Conservation (phyloP, 768 basidiomycete species). For the Pisolithus sp. region DNA sequence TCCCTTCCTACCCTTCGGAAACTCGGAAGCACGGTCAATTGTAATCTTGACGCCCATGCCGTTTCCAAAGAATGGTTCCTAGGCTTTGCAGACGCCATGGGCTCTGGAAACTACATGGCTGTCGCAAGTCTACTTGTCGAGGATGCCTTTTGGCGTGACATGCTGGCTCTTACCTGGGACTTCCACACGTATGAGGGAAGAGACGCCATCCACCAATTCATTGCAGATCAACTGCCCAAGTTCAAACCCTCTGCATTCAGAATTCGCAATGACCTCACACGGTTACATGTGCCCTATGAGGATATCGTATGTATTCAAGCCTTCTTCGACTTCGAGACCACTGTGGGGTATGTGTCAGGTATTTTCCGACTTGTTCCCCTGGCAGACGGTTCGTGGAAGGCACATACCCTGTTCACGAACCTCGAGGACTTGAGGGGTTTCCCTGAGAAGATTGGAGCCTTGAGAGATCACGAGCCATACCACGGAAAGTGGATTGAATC, state of each 20-base stretch:
- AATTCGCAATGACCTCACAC: slow-evolving; percentile 19
- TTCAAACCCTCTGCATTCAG: slow-evolving; percentile 6
- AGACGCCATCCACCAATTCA: slow-evolving; percentile 32
- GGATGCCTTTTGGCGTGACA: slow-evolving; percentile 45
- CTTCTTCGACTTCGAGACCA: slow-evolving; percentile 49
- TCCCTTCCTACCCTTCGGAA: slow-evolving; percentile 23
- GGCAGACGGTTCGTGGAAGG: slow-evolving; percentile 46
- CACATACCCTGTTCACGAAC: slow-evolving; percentile 52
- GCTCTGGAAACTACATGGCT: slow-evolving; percentile 8
- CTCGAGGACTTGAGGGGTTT: slow-evolving; percentile 52
- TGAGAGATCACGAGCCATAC: slow-evolving; percentile 37
- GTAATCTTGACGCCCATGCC: slow-evolving; percentile 11
- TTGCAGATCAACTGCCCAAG: slow-evolving; percentile 33
- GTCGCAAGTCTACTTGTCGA: slow-evolving; percentile 24
- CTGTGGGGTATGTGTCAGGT: slow-evolving; percentile 44
- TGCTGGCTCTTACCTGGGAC: slow-evolving; percentile 48
- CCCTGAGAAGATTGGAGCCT: slow-evolving; percentile 42
- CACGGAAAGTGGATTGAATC: slow-evolving; percentile 52
- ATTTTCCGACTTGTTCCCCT: slow-evolving; percentile 48
- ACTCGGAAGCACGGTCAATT: slow-evolving; percentile 16
- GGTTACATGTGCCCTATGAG: slow-evolving; percentile 37
- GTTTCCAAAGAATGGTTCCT: slow-evolving; percentile 21
- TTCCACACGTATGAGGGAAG: slow-evolving; percentile 44
- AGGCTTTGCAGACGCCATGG: slow-evolving; percentile 17
- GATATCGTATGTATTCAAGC: slow-evolving; percentile 55